Percentiles rank a stretch among this genome's conserved stretches.
Evolutionary conservation across 2,329 filamentous ascomycete species (phyloP).

Genomic region (Elsinoe arachidis): DNA sequence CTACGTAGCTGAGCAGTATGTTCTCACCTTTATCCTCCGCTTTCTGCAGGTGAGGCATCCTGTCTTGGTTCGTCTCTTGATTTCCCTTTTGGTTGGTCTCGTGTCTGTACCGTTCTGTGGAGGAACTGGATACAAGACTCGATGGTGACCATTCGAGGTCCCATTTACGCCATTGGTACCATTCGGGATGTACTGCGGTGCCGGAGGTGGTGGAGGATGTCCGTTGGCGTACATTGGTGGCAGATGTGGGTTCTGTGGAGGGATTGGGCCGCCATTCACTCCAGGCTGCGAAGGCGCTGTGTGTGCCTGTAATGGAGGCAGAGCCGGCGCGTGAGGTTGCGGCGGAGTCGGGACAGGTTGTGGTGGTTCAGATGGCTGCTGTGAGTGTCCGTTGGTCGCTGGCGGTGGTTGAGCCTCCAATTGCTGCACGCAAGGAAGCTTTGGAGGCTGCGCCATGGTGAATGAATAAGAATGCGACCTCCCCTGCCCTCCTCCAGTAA

Average conservation of each 20-base stretch:
- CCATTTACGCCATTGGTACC: slow-evolving; percentile 20
- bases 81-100: slow-evolving; percentile 61
- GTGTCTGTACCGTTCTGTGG: slow-evolving; percentile 46
- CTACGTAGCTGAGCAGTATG: slow-evolving; percentile 13
- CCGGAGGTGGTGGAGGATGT: slow-evolving; percentile 12
- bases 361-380: slow-evolving; percentile 3
- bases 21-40: slow-evolving; percentile 60
- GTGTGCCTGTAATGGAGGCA: not conserved
- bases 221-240: slow-evolving; percentile 14
- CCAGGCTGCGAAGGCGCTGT: not conserved
- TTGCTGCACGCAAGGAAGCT: slow-evolving; percentile 22
- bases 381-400: not conserved
- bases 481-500: slow-evolving; percentile 8
- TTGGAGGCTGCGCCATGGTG: slow-evolving; percentile 12
- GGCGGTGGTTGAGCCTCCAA: slow-evolving; percentile 16
- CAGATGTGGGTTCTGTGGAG: slow-evolving; percentile 20
- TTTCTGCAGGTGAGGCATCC: slow-evolving; percentile 54
- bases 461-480: not conserved
- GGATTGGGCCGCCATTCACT: slow-evolving; percentile 19
- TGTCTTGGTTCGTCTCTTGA: slow-evolving; percentile 66
- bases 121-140: slow-evolving; percentile 49
- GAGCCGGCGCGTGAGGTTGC: slow-evolving; percentile 18
- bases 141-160: slow-evolving; percentile 18
- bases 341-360: slow-evolving; percentile 17
- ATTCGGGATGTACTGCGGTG: slow-evolving; percentile 20